Base-by-base conservation (phyloP, 805 yeast species). In the Maudiozyma barnettii region DNA sequence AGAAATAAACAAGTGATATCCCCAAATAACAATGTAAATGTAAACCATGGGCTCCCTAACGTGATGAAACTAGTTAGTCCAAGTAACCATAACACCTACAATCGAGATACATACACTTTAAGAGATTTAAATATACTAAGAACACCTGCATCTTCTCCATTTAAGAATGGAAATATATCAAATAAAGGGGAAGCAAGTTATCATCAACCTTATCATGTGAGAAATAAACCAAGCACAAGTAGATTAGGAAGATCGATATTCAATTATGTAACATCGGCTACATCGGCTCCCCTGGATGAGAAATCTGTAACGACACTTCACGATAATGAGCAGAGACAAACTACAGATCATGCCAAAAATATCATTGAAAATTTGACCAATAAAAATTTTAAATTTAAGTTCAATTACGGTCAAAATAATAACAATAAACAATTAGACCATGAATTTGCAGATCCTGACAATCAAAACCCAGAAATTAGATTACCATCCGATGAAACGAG, bases 361-460 rank as follows among this genome's bases (percentile, higher is more conserved):
- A 54, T 61, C 1, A 55, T 57, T 39, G 60, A 57, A 2, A 63
- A 63, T 22, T 46, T 55, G 5, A 55, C 61, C 2, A 60, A 54
- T 31, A 60, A 57, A 39, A 60, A 61, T 43, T 64, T 56, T 36
- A 59, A 64, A 41, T 64, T 64, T 48, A 62, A 64, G 42, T 64
- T 64, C 48, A 62, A 63, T 41, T 64, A 60, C 46, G 40, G 40
- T 10, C 40, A 37, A 37, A 54, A 51, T 13, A 38, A 45, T 36
- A 29, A 29, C 16, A 19, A 19, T 37, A 41, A 26, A 12, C 26
- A 21, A 14, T 40, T 38, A 5, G 45, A 42, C 37, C 22, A 19
- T n/a, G 4, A 5, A 20, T 21, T 26, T 3, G 43, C 19, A 16
- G 30, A 39, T 19, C 20, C 13, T 13, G 40, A 26, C n/a, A 31